Evolutionary conservation across 2,329 filamentous ascomycete species (phyloP).

Genomic region (Alternaria ethzedia): DNA sequence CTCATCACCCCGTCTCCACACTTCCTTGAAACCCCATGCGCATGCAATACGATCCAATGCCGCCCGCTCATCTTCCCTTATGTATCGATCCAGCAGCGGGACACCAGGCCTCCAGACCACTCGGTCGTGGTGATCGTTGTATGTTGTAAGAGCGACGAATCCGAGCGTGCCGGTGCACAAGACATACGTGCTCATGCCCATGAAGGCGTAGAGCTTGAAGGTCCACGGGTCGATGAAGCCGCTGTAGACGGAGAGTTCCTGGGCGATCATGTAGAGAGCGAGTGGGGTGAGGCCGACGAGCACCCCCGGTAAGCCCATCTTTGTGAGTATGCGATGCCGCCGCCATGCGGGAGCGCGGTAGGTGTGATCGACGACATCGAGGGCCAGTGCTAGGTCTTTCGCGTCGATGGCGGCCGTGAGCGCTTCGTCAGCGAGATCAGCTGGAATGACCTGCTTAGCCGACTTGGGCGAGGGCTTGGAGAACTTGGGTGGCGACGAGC

Average conservation of each 20-base stretch:
- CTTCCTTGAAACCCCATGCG: slow-evolving; percentile 90
- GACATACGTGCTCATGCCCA: slow-evolving; percentile 82
- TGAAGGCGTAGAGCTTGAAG: slow-evolving; percentile 80
- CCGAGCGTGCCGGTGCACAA: slow-evolving; percentile 82
- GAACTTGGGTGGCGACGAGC: slow-evolving; percentile 56
- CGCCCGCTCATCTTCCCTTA: slow-evolving; percentile 87
- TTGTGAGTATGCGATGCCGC: slow-evolving; percentile 70
- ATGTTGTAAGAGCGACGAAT: slow-evolving; percentile 80
- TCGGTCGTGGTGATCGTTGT: slow-evolving; percentile 93
- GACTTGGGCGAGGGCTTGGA: slow-evolving; percentile 68
- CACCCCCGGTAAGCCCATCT: slow-evolving; percentile 65
- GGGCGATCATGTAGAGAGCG: slow-evolving; percentile 73
- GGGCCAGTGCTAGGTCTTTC: slow-evolving; percentile 77
- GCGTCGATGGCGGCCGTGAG: slow-evolving; percentile 80
- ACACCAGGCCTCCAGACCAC: slow-evolving; percentile 89
- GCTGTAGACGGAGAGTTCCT: slow-evolving; percentile 70
- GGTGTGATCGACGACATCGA: slow-evolving; percentile 75
- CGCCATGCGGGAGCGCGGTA: slow-evolving; percentile 72
- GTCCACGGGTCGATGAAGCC: slow-evolving; percentile 76
- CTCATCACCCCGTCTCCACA: slow-evolving; percentile 82
- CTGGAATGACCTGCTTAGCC: slow-evolving; percentile 73
- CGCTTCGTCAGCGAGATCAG: slow-evolving; percentile 73
- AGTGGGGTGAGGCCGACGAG: slow-evolving; percentile 66
- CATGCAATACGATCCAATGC: slow-evolving; percentile 85
- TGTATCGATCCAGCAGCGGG: slow-evolving; percentile 79